These are phyloP conservation scores for Ustilago tritici DNA, from an alignment of 1,284 basidiomycete genomes.

Conservation along the genomic window DNA sequence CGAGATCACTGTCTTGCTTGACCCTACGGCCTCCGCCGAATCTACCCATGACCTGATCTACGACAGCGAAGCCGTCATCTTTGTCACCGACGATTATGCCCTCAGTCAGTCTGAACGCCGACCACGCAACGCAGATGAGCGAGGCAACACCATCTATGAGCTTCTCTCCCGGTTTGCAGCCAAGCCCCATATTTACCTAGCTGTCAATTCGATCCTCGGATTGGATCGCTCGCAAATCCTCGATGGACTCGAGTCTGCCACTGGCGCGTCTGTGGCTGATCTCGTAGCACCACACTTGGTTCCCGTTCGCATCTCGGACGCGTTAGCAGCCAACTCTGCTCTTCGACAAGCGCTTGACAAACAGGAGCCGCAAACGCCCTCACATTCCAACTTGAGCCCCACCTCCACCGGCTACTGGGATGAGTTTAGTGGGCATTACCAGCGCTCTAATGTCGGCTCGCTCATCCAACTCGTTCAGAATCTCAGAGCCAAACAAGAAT, in stretches of 20 bases:
- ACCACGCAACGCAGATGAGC: slow-evolving; percentile 13
- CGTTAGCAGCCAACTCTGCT: slow-evolving; percentile 29
- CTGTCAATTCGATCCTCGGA: slow-evolving; percentile 45
- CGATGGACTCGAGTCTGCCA: slow-evolving; percentile 31
- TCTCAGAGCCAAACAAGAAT: slow-evolving; percentile 18
- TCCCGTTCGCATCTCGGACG: slow-evolving; percentile 30
- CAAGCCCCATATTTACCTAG: slow-evolving; percentile 49
- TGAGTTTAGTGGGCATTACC: slow-evolving; percentile 39
- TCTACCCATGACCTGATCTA: slow-evolving; percentile 42
- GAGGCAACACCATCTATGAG: slow-evolving; percentile 20
- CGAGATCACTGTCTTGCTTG: slow-evolving; percentile 38
- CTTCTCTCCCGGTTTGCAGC: slow-evolving; percentile 43
- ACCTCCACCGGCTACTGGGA: slow-evolving; percentile 31
- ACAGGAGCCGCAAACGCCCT: slow-evolving; percentile 4
- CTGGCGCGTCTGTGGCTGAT: slow-evolving; percentile 26
- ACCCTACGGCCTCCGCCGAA: slow-evolving; percentile 16
- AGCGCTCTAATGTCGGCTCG: slow-evolving; percentile 41
- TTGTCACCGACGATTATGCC: slow-evolving; percentile 50
- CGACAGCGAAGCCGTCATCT: slow-evolving; percentile 45
- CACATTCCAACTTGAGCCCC: not conserved
- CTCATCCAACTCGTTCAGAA: slow-evolving; percentile 24
- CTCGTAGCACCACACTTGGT: slow-evolving; percentile 23
- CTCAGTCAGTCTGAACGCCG: slow-evolving; percentile 32
- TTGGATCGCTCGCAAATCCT: slow-evolving; percentile 10
- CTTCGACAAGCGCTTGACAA: slow-evolving; percentile 39